A percentile compares a stretch with the other conserved stretches of the same genome.
Evolutionary conservation across 2,329 filamentous ascomycete genomes (phyloP).

Genomic region (Arthrinium puccinioides): DNA sequence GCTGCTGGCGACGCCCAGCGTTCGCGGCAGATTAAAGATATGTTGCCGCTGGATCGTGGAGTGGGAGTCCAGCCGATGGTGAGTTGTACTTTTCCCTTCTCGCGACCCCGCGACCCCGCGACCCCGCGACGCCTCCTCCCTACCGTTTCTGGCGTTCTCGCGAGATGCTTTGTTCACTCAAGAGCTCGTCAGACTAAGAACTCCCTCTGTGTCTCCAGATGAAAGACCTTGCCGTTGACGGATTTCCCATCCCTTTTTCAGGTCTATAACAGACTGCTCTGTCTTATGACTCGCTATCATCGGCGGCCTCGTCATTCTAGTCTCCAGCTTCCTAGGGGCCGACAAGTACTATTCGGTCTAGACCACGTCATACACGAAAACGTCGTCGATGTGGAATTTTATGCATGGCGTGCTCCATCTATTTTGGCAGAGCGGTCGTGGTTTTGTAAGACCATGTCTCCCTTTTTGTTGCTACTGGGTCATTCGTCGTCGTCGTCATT

Average conservation of each 20-base stretch:
- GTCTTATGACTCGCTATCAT: slow-evolving; percentile 7
- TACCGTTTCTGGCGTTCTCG: background rate
- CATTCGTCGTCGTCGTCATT: background rate
- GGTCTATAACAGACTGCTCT: slow-evolving; percentile 7
- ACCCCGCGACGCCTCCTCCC: background rate
- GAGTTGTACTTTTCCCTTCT: slow-evolving; percentile 27
- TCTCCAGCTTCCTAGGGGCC: background rate
- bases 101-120: background rate
- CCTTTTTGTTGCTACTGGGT: background rate
- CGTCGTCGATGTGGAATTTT: background rate
- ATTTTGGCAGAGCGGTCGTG: background rate
- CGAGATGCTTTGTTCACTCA: background rate
- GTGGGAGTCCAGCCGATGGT: slow-evolving; percentile 67
- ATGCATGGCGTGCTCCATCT: background rate
- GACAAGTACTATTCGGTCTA: background rate
- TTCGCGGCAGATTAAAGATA: slow-evolving; percentile 76
- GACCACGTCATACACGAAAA: background rate
- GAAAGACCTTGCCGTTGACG: slow-evolving; percentile 1
- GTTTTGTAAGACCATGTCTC: background rate
- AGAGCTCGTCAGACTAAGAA: background rate
- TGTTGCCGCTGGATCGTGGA: slow-evolving; percentile 71
- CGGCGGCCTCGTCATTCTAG: slow-evolving; percentile 3
- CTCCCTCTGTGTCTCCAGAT: background rate
- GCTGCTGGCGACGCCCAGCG: slow-evolving; percentile 65
- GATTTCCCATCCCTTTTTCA: background rate